These are phyloP conservation scores for Saposhnikovia divaricata DNA, from an alignment of 129 eudicot species.

Conservation along the genomic window DNA sequence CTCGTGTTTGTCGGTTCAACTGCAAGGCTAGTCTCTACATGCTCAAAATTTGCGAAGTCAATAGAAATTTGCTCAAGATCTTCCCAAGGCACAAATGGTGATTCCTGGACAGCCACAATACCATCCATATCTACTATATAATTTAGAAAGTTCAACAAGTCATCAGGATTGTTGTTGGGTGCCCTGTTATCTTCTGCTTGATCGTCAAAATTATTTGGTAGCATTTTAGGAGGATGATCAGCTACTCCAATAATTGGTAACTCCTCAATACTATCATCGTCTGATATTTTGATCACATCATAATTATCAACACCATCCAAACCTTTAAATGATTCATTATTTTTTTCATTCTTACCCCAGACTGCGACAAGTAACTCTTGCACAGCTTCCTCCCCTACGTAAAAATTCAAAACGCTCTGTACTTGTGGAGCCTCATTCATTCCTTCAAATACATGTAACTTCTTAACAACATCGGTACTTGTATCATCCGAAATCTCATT, in stretches of 20 bases:
- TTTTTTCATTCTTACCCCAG: too few relatives aligned
- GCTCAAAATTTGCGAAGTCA: neutral
- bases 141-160: neutral
- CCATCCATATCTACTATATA: neutral
- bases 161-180: neutral
- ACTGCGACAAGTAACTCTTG: too few relatives aligned
- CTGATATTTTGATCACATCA: neutral
- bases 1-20: neutral
- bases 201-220: neutral
- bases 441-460: neutral
- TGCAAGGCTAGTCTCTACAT: neutral
- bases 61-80: neutral
- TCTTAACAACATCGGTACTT: neutral
- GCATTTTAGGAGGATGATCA: too few relatives aligned
- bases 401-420: too few relatives aligned
- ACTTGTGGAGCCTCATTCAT: too few relatives aligned
- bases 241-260: too few relatives aligned
- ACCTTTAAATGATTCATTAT: neutral
- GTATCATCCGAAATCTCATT: neutral
- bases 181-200: neutral
- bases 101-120: neutral
- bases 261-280: neutral
- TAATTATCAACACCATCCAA: neutral
- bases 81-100: neutral
- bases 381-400: neutral